phyloP scores from a whole-genome alignment of 768 basidiomycete genomes.

The Lentinula boryana region DNA sequence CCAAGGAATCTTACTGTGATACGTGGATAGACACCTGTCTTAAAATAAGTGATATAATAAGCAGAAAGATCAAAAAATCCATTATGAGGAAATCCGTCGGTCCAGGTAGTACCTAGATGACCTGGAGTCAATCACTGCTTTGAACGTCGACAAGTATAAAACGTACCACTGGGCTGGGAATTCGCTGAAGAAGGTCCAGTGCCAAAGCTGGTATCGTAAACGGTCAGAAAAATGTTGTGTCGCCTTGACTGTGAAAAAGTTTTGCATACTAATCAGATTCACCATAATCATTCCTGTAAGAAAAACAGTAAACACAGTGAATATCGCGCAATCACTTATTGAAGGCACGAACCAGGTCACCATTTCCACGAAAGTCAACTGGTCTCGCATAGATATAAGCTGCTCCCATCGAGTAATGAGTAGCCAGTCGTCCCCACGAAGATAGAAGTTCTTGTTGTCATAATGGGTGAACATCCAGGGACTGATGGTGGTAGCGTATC shows the following conservation, averaged over 20 bases:
- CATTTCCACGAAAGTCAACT: conserved; percentile 56
- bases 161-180: conserved; percentile 27
- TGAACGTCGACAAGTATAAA: not conserved
- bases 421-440: conserved; percentile 62
- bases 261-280: conserved; percentile 63
- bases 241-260: conserved; percentile 17
- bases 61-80: conserved; percentile 59
- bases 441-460: conserved; percentile 57
- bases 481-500: conserved; percentile 35
- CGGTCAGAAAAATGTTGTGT: conserved; percentile 7
- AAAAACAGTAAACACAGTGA: no score
- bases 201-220: conserved; percentile 39
- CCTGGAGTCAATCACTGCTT: not conserved
- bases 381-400: conserved; percentile 50
- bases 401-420: conserved; percentile 69
- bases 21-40: conserved; percentile 55
- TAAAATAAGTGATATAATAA: conserved; percentile 64
- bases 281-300: conserved; percentile 62
- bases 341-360: conserved; percentile 50
- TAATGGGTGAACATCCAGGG: conserved; percentile 34
- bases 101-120: conserved; percentile 31
- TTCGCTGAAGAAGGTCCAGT: conserved; percentile 47
- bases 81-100: conserved; percentile 36
- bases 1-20: conserved; percentile 42
- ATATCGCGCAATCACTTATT: no score